These are phyloP conservation scores for Calocera cornea DNA, from an alignment of 768 basidiomycete genomes.

Conservation along the genomic window DNA sequence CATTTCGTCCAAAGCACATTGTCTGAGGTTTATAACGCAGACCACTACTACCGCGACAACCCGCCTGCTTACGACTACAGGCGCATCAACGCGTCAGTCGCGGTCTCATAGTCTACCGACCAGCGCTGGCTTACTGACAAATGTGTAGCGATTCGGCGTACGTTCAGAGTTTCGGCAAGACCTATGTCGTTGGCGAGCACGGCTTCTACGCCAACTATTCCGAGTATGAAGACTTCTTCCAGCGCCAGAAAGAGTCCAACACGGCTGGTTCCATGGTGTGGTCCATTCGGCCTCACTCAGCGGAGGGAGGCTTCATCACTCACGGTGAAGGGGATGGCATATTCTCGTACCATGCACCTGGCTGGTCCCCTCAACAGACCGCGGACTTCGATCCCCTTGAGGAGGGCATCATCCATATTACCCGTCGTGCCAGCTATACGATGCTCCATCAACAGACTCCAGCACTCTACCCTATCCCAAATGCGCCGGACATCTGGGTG, in stretches of 20 bases:
- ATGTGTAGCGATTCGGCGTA: neutral
- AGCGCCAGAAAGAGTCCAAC: constrained; percentile 2
- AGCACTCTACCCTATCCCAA: neutral
- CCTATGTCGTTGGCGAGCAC: constrained; percentile 2
- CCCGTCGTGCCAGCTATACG: neutral
- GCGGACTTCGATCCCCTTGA: neutral
- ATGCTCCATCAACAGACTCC: neutral
- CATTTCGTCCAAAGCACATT: neutral
- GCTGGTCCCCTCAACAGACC: neutral
- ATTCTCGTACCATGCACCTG: neutral
- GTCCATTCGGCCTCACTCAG: constrained; percentile 1
- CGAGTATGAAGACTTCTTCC: neutral
- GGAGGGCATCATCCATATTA: neutral
- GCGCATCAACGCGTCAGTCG: neutral
- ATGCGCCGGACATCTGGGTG: neutral
- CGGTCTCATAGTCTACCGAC: neutral
- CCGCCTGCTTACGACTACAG: constrained; percentile 3
- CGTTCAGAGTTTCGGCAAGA: neutral
- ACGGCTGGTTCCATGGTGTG: neutral
- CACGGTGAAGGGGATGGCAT: neutral
- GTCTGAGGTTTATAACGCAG: neutral
- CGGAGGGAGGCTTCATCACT: neutral
- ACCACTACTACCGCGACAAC: constrained; percentile 1
- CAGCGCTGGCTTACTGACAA: neutral
- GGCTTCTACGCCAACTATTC: constrained; percentile 4